Base-by-base conservation (phyloP, 371 early-diverging fungal species). In the Zychaea mexicana region DNA sequence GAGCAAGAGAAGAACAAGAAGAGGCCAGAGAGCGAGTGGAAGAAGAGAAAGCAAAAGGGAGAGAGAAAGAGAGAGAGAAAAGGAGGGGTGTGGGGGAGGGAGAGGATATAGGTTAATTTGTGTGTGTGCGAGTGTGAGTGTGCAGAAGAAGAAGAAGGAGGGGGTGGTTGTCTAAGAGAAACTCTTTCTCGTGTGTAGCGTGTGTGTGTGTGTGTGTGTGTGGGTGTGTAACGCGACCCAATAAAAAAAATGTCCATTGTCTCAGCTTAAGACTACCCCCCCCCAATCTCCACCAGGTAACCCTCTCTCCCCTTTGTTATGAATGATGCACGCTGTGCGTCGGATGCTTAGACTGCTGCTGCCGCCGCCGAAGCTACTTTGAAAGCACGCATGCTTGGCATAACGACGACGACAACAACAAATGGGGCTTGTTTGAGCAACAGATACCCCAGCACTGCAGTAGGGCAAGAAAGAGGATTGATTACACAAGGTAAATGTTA, bases 51-150 rank as follows among this genome's bases (percentile, higher is more conserved):
- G 15, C 24, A 19, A 56, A 53, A 55, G 24, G 55, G 36, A 57
- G 38, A 45, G 59, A 56, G 61, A 32, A 26, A 61, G 52, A 61
- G 26, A 36, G 15, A 47, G 27, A 64, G 5, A 57, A n/a, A 47
- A 27, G 28, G 17, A 57, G 12, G 33, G 52, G 17, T 31, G 24
- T 47, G 26, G 28, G 12, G 28, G 19, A 21, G 39, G 56, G 64
- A 32, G 38, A 39, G 62, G 62, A n/a, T 27, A 52, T 30, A 15
- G 31, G 26, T 33, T 33, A 1, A 12, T 19, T 19, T 47, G 10
- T 47, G 3, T 47, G 5, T 49, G 1, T 49, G 24, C 13, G 0
- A 2, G n/a, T 4, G n/a, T 22, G 49, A 24, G n/a, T 9, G 21
- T 22, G 7, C 7, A 49, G 6, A 6, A 49, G 6, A 13, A 19